A percentile compares a stretch with the other conserved stretches of the same genome.
These are phyloP conservation scores for Helotiales sp. DNA, from an alignment of 2,329 filamentous ascomycete species.

Conservation along the genomic window DNA sequence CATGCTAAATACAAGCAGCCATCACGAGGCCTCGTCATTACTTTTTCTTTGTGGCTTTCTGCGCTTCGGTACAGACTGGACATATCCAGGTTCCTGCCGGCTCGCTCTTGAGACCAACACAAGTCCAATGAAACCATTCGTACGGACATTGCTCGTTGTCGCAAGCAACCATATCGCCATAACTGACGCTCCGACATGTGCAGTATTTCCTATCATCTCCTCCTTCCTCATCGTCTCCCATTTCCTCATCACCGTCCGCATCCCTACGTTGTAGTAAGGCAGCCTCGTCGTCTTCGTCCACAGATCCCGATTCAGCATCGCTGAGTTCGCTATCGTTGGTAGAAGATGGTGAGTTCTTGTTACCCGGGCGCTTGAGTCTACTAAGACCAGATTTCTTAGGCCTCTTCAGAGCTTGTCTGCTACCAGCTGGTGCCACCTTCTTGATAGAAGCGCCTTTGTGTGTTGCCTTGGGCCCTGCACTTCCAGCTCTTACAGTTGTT, in stretches of 20 bases:
- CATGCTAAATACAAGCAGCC: background rate
- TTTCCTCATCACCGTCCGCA: slow-evolving; percentile 50
- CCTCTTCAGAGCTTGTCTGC: slow-evolving; percentile 33
- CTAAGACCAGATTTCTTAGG: slow-evolving; percentile 58
- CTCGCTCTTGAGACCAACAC: slow-evolving; percentile 67
- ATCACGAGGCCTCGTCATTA: background rate
- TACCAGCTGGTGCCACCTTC: slow-evolving; percentile 34
- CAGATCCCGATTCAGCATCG: slow-evolving; percentile 58
- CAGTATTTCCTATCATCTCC: slow-evolving; percentile 79
- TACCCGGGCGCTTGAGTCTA: slow-evolving; percentile 54
- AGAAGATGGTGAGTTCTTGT: slow-evolving; percentile 61
- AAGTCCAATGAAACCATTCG: slow-evolving; percentile 88
- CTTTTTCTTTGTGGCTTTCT: slow-evolving; percentile 26
- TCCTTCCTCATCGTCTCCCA: slow-evolving; percentile 65
- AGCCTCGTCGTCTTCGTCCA: slow-evolving; percentile 49
- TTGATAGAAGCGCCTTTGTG: slow-evolving; percentile 36
- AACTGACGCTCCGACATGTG: slow-evolving; percentile 79
- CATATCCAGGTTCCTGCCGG: slow-evolving; percentile 70
- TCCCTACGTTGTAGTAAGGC: slow-evolving; percentile 49
- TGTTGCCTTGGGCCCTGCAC: slow-evolving; percentile 55
- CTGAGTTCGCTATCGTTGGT: slow-evolving; percentile 66
- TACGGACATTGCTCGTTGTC: slow-evolving; percentile 79
- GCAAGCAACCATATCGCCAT: slow-evolving; percentile 86
- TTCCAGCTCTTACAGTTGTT: slow-evolving; percentile 48
- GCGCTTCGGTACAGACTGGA: slow-evolving; percentile 59